Conservation (phyloP, 2,329 filamentous ascomycete species). For the Exophiala xenobiotica region DNA sequence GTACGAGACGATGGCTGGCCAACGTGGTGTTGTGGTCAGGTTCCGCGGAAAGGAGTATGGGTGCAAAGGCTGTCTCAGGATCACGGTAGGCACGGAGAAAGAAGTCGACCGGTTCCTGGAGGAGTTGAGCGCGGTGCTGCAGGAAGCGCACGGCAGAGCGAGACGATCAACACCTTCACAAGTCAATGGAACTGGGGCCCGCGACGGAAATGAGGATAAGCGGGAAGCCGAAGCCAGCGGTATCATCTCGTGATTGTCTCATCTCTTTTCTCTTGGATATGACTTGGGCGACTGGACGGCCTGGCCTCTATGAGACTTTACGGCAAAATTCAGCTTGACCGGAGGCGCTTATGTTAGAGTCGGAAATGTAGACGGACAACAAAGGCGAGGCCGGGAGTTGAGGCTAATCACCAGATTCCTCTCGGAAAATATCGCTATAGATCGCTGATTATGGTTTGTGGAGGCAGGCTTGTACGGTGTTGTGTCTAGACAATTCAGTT, state of each 20-base stretch:
- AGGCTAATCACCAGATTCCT: too few species aligned
- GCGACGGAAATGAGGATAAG: constrained; percentile 50
- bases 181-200: constrained; percentile 38
- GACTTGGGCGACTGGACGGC: too few species aligned
- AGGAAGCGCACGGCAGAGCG: constrained; percentile 47
- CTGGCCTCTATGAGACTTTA: too few species aligned
- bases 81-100: constrained; percentile 85
- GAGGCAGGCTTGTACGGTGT: too few species aligned
- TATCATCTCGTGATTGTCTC: constrained; percentile 44
- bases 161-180: too few species aligned
- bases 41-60: constrained; percentile 92
- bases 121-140: constrained; percentile 59
- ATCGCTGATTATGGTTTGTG: too few species aligned
- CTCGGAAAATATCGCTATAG: too few species aligned
- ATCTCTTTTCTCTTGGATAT: not conserved
- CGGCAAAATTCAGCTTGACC: too few species aligned
- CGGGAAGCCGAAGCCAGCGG: constrained; percentile 42
- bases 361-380: too few species aligned
- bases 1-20: constrained; percentile 82
- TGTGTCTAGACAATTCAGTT: too few species aligned
- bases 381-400: too few species aligned
- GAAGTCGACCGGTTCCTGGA: constrained; percentile 78
- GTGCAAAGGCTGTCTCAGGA: constrained; percentile 82
- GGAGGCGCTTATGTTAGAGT: too few species aligned
- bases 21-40: constrained; percentile 83